A percentile compares a stretch with the other conserved stretches of the same genome.
Conservation (phyloP, 1,284 basidiomycete species). For the Apiotrichum siamense region DNA sequence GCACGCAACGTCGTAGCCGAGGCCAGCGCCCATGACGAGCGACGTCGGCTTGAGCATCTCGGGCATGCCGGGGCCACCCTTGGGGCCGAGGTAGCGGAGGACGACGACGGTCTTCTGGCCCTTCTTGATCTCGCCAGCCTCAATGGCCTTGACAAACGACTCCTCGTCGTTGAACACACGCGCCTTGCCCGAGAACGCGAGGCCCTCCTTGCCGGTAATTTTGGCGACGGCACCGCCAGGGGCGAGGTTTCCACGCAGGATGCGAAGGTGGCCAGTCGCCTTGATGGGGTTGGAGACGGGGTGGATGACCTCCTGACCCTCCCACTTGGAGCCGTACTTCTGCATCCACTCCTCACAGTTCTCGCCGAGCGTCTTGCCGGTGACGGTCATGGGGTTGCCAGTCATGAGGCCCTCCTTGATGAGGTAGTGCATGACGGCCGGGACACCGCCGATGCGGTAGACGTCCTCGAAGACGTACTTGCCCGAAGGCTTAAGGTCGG, state of each 20-base stretch:
- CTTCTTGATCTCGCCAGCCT: conserved; percentile 72
- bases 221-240: conserved; percentile 91
- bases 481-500: conserved; percentile 90
- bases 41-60: conserved; percentile 76
- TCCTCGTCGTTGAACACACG: conserved; percentile 61
- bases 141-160: conserved; percentile 76
- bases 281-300: conserved; percentile 82
- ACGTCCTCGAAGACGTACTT: conserved; percentile 97
- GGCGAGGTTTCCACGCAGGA: conserved; percentile 82
- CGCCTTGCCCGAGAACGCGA: conserved; percentile 58
- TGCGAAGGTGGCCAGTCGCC: conserved; percentile 78
- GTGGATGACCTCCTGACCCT: conserved; percentile 74
- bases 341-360: conserved; percentile 69
- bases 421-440: conserved; percentile 65
- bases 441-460: conserved; percentile 84
- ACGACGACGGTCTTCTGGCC: conserved; percentile 74
- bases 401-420: conserved; percentile 82
- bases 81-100: conserved; percentile 91
- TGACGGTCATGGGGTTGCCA: conserved; percentile 84
- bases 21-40: conserved; percentile 85
- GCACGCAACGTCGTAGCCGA: conserved; percentile 82
- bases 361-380: conserved; percentile 86
- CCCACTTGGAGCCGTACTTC: conserved; percentile 65
- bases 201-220: conserved; percentile 92
- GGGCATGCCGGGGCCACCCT: conserved; percentile 89